Evolutionary conservation across 2,329 filamentous ascomycete genomes (phyloP).

Genomic region (Shiraia bambusicola): DNA sequence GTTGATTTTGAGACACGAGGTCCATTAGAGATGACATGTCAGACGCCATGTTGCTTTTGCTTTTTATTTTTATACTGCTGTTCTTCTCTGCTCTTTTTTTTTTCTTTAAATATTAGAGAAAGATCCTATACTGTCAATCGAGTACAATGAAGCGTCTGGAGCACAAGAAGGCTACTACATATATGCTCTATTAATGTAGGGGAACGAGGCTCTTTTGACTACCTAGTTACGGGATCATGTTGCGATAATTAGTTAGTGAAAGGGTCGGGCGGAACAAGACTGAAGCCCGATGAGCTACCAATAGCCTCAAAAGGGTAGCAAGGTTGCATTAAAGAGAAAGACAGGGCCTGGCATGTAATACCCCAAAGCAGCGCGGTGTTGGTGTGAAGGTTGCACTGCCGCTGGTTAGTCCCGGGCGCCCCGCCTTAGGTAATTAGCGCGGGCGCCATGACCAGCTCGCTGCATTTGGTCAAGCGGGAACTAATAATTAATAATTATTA

Average conservation of each 20-base stretch:
- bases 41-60: conserved; percentile 11
- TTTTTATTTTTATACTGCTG: too few relatives aligned
- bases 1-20: conserved; percentile 49
- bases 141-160: too few relatives aligned
- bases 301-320: conserved; percentile 1
- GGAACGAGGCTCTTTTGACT: neutral
- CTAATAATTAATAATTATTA: too few relatives aligned
- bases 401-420: conserved; percentile 10
- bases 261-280: conserved; percentile 1
- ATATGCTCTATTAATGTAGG: too few relatives aligned
- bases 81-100: too few relatives aligned
- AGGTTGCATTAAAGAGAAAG: conserved; percentile 6
- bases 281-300: conserved; percentile 3
- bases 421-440: conserved; percentile 14
- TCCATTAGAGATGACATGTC: conserved; percentile 47
- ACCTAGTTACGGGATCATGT: neutral
- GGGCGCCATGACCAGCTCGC: conserved; percentile 4
- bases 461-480: neutral
- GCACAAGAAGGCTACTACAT: too few relatives aligned
- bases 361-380: conserved; percentile 8
- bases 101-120: conserved; percentile 2
- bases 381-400: conserved; percentile 5
- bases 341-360: conserved; percentile 14
- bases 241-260: neutral
- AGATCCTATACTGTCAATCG: too few relatives aligned